Base-by-base conservation (phyloP, 2,329 filamentous ascomycete genomes). In the Knoxdaviesia proteae region DNA sequence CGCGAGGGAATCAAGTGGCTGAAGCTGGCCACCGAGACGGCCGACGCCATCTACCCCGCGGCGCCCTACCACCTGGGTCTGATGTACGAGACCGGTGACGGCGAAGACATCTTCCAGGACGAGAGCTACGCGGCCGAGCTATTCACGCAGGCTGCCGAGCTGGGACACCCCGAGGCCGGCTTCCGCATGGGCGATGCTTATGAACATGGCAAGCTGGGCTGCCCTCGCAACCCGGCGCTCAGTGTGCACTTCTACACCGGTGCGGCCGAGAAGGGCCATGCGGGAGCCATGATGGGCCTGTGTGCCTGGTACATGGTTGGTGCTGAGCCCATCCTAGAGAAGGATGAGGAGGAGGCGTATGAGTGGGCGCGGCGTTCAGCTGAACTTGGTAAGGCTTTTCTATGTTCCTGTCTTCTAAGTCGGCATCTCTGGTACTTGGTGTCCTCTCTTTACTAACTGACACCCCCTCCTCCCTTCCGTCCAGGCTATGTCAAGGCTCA, bases 241-340 rank as follows among this genome's bases (percentile, higher is more conserved):
- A 94, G 86, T 49, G 86, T 98, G 7, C 90, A 98, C 58, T 98
- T 94, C 56, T 98, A 98, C 62, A 98, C 88, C 1, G 80, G 78
- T 31, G 88, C 90, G 8, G 90, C 90, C 3, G 82, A 93, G 53
- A 69, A 71, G 39, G 84, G 84, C 1, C 81, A 94, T 53, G 69
- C 86, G 0, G 71, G 77, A 40, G 88, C 86, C 40, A 96, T 96
- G 86, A 94, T 98, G 87, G 88, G 88, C 5, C 67, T 98, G 6
- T 98, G 90, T 60, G 90, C 90, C 7, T 98, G 90, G 90, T 98
- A 96, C 58, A 81, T 96, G 69, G 81, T 96, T 36, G 90, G 90
- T 7, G 90, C 90, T 2, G 81, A 87, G 50, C 86, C 87, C 0
- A 76, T 96, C 9, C 63, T 98, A 29, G 87, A 94, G 47, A 94